Evolutionary conservation across 2,329 filamentous ascomycete genomes (phyloP).

Genomic region (Fusarium mundagurra): DNA sequence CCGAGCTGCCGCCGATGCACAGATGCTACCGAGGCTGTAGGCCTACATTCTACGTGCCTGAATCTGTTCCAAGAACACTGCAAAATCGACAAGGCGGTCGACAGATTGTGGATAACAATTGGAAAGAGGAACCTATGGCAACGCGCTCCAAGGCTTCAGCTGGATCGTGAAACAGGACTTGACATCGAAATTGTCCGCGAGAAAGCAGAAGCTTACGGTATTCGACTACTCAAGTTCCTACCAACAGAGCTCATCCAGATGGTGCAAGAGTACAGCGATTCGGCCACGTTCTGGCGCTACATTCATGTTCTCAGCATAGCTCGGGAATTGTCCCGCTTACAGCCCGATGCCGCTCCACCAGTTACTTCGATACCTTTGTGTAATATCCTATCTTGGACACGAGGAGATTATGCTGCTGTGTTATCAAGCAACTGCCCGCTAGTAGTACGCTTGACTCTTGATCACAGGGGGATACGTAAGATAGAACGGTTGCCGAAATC

Average conservation of each 20-base stretch:
- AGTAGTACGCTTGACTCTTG: conserved; percentile 2
- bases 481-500: not conserved
- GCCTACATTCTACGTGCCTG: not conserved
- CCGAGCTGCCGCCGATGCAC: conserved; percentile 2
- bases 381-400: conserved; percentile 1
- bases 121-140: conserved; percentile 1
- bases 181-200: conserved; percentile 5
- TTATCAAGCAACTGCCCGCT: not conserved
- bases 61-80: not conserved
- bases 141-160: not conserved
- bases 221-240: not conserved
- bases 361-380: not conserved
- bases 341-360: not conserved
- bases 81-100: not conserved
- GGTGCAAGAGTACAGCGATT: conserved; percentile 1
- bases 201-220: not conserved
- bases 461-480: not conserved
- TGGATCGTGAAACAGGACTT: not conserved
- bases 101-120: conserved; percentile 5
- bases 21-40: not conserved
- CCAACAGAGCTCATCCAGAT: conserved; percentile 8
- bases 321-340: not conserved
- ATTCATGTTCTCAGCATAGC: conserved; percentile 2
- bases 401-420: not conserved
- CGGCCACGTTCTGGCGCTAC: conserved; percentile 7